Evolutionary conservation across 192 early-diverging fungal species (phyloP).

Genomic region (Coemansia sp.): DNA sequence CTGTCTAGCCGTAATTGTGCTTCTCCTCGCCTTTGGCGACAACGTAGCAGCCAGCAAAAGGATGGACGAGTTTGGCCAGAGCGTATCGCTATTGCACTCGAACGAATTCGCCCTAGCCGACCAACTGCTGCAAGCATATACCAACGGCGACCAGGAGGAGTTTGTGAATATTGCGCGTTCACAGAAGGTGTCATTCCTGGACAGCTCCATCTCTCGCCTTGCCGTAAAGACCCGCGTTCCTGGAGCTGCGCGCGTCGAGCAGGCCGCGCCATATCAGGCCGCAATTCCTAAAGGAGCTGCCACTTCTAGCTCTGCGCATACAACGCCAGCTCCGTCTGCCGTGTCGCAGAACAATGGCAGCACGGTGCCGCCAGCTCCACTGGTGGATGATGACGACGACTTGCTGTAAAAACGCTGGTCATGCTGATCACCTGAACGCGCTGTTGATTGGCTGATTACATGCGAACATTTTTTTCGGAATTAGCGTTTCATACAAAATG

Average conservation of each 20-base stretch:
- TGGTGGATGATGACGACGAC: slow-evolving; percentile 33
- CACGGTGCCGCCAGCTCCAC: slow-evolving; percentile 4
- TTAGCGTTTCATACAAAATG: too few relatives aligned
- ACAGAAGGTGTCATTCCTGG: slow-evolving; percentile 29
- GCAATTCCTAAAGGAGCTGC: not conserved
- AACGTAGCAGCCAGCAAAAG: slow-evolving; percentile 42
- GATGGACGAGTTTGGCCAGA: slow-evolving; percentile 39
- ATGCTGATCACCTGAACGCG: not conserved
- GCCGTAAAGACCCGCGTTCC: slow-evolving; percentile 32
- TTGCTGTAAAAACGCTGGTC: slow-evolving; percentile 19
- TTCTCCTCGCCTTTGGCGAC: slow-evolving; percentile 47
- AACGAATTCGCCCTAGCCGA: slow-evolving; percentile 37
- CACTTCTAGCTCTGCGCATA: slow-evolving; percentile 1
- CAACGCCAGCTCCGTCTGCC: not conserved
- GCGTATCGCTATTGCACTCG: slow-evolving; percentile 27
- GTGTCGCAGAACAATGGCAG: not conserved
- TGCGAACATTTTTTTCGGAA: too few relatives aligned
- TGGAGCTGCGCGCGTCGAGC: slow-evolving; percentile 21
- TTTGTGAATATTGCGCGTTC: slow-evolving; percentile 18
- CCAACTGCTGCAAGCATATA: slow-evolving; percentile 41
- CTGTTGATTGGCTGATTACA: not conserved
- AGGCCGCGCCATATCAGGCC: not conserved
- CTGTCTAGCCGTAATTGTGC: slow-evolving; percentile 29
- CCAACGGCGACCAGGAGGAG: slow-evolving; percentile 40
- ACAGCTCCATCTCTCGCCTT: slow-evolving; percentile 35